Conservation (phyloP, 2,329 filamentous ascomycete genomes). For the Clarireedia monteithiana region DNA sequence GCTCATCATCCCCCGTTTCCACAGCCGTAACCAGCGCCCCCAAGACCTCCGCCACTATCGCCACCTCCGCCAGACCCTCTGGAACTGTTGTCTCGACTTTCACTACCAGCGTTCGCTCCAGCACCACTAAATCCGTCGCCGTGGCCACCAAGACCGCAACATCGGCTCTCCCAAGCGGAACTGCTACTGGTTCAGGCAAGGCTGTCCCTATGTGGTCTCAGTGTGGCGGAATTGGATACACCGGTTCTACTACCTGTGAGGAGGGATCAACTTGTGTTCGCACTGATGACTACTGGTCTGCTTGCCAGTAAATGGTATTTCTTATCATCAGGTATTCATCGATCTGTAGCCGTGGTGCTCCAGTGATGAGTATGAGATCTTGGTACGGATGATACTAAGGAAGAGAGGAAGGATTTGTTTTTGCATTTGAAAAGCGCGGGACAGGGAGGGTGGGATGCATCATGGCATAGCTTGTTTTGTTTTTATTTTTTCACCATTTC, state of each 20-base stretch:
- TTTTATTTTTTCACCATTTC: too few species aligned
- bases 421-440: not conserved
- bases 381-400: not conserved
- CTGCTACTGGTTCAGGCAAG: not conserved
- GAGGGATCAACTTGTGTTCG: constrained; percentile 12
- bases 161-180: not conserved
- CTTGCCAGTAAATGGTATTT: constrained; percentile 1
- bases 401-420: not conserved
- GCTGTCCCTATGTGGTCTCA: constrained; percentile 13
- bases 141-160: not conserved
- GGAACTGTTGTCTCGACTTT: not conserved
- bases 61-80: not conserved
- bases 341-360: not conserved
- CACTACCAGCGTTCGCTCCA: not conserved
- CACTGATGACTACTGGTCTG: constrained; percentile 13
- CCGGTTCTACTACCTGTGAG: constrained; percentile 15
- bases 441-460: too few species aligned
- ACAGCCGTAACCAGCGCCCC: not conserved
- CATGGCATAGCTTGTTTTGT: too few species aligned
- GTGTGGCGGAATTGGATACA: constrained; percentile 19
- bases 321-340: not conserved
- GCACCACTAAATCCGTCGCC: not conserved
- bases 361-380: not conserved
- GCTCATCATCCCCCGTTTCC: not conserved
- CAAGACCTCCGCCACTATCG: not conserved